Evolutionary conservation across 169 alveolate species (phyloP), one percentile per base, ranked within the genome.

Genomic region (Plasmodium vivax): DNA sequence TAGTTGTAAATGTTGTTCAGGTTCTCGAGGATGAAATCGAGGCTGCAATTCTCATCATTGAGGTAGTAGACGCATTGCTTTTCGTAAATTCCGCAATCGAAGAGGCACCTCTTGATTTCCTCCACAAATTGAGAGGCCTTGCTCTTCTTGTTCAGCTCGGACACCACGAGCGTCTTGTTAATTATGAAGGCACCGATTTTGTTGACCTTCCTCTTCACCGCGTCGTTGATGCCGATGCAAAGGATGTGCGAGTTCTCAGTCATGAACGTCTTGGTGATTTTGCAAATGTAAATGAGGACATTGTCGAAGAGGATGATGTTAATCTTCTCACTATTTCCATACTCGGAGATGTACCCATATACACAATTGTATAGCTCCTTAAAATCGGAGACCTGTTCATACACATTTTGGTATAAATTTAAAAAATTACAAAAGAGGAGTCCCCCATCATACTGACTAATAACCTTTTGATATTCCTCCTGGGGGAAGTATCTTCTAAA

Each of bases 41-140:
- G 32, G 72, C 71, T 90, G 32, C 74, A 43, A 90, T 90, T 90
- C 62, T 90, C 90, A 80, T 90, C 94, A 36, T 74, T 90, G 16
- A 90, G 30, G 54, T 90, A 90, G 58, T 90, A 90, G n/a, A 90
- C 68, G 58, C 82, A 80, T 27, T 79, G 84, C 54, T 90, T 90
- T 90, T 80, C 94, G 45, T 90, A 90, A 56, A 90, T 90, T 41
- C 91, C 91, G 19, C 94, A 80, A 45, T 90, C 94, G 56, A 90
- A 90, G 34, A 90, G 43, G 27, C 94, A 90, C 27, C 90, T 79
- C 71, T 80, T 90, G 7, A 90, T 80, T 90, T 90, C 94, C 58
- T 90, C 90, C 62, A 79, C 82, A 54, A 90, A 90, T 23, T 41
- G 75, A 6, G 72, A 62, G 30, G 82, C 34, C 82, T 90, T 90